phyloP scores from a whole-genome alignment of 208 protist species.

The Crithidia bombi region DNA sequence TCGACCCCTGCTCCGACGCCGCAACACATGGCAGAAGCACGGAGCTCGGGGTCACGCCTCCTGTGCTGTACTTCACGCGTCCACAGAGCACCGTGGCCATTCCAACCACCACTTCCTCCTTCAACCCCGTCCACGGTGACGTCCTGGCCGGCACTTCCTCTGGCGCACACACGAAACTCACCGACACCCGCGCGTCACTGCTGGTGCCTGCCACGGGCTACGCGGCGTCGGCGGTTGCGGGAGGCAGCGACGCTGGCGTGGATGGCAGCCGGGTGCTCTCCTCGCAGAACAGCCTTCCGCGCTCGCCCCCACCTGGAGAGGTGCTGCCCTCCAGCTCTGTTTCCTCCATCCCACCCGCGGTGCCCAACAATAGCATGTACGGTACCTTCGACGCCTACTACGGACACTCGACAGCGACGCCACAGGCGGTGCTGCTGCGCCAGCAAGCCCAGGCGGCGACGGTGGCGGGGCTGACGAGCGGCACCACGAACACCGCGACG shows the following conservation, averaged over 20 bases:
- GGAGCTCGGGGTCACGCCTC: constrained; percentile 5
- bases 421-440: constrained; percentile 46
- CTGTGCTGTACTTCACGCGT: constrained; percentile 16
- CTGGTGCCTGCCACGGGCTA: constrained; percentile 7
- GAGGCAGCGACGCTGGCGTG: neutral
- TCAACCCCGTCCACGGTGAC: too few species aligned
- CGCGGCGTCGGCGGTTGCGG: neutral
- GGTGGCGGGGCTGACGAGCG: constrained; percentile 16
- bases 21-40: neutral
- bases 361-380: constrained; percentile 59
- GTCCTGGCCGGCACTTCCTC: too few species aligned
- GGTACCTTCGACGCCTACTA: constrained; percentile 56
- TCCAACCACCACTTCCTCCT: too few species aligned
- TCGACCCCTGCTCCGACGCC: neutral
- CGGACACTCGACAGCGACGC: constrained; percentile 39
- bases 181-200: constrained; percentile 1
- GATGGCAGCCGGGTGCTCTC: neutral
- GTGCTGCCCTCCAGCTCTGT: constrained; percentile 5
- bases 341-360: constrained; percentile 1
- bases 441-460: constrained; percentile 33
- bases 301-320: constrained; percentile 7
- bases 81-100: constrained; percentile 5
- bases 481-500: neutral
- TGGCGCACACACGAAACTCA: too few species aligned
- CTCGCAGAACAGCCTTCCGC: neutral